Percentiles rank a stretch among this genome's conserved stretches.
Conservation (phyloP, 257 asterid genomes). For the Plantago ovata region DNA sequence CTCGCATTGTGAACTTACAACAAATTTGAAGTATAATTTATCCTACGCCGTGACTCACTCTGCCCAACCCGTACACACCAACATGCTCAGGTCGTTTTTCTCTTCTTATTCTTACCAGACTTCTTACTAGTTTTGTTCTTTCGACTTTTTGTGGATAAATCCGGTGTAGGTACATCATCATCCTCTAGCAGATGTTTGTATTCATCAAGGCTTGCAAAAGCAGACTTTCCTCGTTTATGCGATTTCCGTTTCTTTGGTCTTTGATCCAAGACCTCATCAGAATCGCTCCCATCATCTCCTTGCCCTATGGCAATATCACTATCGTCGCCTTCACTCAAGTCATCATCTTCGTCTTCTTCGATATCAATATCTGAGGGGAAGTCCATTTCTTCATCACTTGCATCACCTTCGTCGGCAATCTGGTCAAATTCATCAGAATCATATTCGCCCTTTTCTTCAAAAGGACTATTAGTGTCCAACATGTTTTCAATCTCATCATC, state of each 20-base stretch:
- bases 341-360: slow-evolving; percentile 28
- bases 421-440: slow-evolving; percentile 75
- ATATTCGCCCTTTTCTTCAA: slow-evolving; percentile 39
- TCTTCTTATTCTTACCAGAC: no score
- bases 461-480: slow-evolving; percentile 40
- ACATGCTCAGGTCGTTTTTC: no score
- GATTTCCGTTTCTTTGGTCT: slow-evolving; percentile 43
- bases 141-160: no score
- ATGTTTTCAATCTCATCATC: slow-evolving; percentile 58
- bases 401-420: slow-evolving; percentile 47
- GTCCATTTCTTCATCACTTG: slow-evolving; percentile 46
- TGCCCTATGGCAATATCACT: slow-evolving; percentile 37
- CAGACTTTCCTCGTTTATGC: slow-evolving; percentile 13
- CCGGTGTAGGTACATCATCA: no score
- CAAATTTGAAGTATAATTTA: no score
- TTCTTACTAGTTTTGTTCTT: no score
- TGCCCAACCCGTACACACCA: no score
- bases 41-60: no score
- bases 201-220: slow-evolving; percentile 70
- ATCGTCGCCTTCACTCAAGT: slow-evolving; percentile 17
- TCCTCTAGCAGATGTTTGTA: slow-evolving; percentile 56
- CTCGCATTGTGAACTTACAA: no score
- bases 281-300: slow-evolving; percentile 49
- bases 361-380: slow-evolving; percentile 38
- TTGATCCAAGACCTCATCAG: slow-evolving; percentile 14